phyloP scores from a whole-genome alignment of 257 asterid genomes.

The Solanum virginianum region DNA sequence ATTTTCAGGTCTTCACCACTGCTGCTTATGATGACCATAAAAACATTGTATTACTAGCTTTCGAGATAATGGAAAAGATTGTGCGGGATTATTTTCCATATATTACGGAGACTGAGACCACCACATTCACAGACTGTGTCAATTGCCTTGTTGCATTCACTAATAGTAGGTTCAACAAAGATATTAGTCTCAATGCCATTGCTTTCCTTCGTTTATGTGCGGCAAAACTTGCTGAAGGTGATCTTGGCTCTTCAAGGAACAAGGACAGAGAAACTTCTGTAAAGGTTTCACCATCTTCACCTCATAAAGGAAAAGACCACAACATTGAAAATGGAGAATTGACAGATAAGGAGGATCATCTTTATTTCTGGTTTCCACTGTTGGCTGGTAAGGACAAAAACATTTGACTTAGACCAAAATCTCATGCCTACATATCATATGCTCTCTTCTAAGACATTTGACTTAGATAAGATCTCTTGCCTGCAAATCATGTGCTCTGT shows the following conservation, averaged over 20 bases:
- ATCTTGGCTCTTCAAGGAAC: constrained; percentile 32
- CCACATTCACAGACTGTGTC: constrained; percentile 95
- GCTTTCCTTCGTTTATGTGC: constrained; percentile 95
- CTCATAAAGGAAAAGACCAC: constrained; percentile 56
- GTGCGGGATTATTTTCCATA: constrained; percentile 95
- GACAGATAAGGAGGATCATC: constrained; percentile 73
- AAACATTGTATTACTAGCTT: constrained; percentile 86
- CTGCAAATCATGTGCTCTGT: neutral
- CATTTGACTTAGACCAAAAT: neutral
- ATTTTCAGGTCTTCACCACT: constrained; percentile 82
- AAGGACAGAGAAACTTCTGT: constrained; percentile 40
- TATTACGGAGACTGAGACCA: constrained; percentile 94
- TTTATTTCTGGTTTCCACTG: constrained; percentile 93
- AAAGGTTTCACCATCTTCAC: constrained; percentile 46
- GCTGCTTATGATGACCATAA: constrained; percentile 98
- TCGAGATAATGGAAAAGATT: constrained; percentile 92
- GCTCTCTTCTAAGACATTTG: neutral
- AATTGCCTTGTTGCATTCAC: constrained; percentile 96
- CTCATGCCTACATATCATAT: neutral
- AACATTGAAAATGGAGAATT: constrained; percentile 51
- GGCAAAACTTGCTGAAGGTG: constrained; percentile 95
- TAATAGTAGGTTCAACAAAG: constrained; percentile 82
- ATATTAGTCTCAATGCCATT: constrained; percentile 95
- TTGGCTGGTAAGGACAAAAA: constrained; percentile 62
- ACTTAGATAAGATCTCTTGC: neutral